Conservation (phyloP, 139 green algal species). For the Asterochloris sp. region DNA sequence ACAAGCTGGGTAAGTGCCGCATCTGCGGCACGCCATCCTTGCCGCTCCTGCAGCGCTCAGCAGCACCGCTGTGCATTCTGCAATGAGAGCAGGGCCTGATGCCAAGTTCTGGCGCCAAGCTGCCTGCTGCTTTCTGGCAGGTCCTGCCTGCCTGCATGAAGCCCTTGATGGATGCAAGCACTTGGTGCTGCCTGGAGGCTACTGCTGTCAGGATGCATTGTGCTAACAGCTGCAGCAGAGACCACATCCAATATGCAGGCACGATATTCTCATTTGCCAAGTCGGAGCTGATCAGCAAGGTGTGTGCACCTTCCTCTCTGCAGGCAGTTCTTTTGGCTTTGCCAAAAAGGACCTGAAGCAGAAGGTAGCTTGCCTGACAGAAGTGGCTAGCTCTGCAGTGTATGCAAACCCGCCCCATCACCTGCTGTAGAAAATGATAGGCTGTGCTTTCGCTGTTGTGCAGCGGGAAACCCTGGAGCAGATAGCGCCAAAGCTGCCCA, state of each 20-base stretch:
- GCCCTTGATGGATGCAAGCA: background rate
- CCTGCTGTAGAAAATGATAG: background rate
- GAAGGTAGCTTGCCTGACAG: conserved; percentile 3
- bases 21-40: background rate
- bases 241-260: conserved; percentile 20
- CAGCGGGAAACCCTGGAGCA: conserved; percentile 40
- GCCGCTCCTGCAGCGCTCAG: background rate
- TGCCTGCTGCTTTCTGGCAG: background rate
- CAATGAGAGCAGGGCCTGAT: background rate
- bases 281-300: conserved; percentile 23
- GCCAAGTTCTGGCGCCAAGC: too few species aligned
- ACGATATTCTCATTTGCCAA: conserved; percentile 30
- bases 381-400: background rate
- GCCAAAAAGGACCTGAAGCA: conserved; percentile 28
- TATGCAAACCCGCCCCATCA: background rate
- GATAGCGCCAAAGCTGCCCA: conserved; percentile 5
- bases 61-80: background rate
- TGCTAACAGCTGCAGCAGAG: background rate
- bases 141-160: background rate
- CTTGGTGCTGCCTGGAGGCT: too few species aligned
- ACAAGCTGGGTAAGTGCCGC: conserved; percentile 27
- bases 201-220: background rate
- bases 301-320: conserved; percentile 4
- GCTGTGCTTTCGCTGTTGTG: background rate
- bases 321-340: conserved; percentile 19